Base-by-base conservation (phyloP, 2,329 filamentous ascomycete species). In the Penicillium corylophilum region DNA sequence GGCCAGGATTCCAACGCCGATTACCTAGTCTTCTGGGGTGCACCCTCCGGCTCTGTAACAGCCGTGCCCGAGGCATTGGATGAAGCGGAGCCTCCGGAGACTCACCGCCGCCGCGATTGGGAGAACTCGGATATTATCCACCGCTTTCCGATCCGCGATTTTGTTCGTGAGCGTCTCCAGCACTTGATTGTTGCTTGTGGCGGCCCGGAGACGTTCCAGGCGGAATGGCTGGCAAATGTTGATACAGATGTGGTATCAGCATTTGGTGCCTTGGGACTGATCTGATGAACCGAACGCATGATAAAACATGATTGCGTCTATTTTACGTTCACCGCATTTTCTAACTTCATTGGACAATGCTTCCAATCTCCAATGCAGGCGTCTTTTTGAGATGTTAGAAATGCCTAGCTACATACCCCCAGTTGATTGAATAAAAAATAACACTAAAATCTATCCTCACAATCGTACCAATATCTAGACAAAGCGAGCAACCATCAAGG, bases 71-170 rank as follows among this genome's bases (percentile, higher is more conserved):
- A 68, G 18, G 66, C 63, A 47, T 66, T 64, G 7, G 66, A 69
- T 16, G 66, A 66, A 18, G 62, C 68, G 20, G 71, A 73, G 29
- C 67, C 70, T 2, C 73, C 76, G 3, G 74, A 77, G 60, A 72
- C 68, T 33, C 63, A 59, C 20, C 71, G 76, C 16, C 71, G 71
- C 36, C 66, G 71, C 7, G 63, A 71, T 36, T 71, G 75, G 69
- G 70, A 70, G 22, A 66, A 65, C 35, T 60, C 66, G 6, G 75
- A 79, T 51, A 63, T 71, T 9, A 67, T 77, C 13, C 73, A 77
- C 48, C 70, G 69, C 15, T 65, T 77, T 44, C 75, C 76, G 39
- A 71, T 76, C 24, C 69, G 74, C n/a, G 66, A 71, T 10, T 77
- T 75, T 54, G 66, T 79, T 10, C 68, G 71, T 1, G 69, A 74